Base-by-base conservation (phyloP, 768 basidiomycete genomes). In the Lentinula guzmanii region DNA sequence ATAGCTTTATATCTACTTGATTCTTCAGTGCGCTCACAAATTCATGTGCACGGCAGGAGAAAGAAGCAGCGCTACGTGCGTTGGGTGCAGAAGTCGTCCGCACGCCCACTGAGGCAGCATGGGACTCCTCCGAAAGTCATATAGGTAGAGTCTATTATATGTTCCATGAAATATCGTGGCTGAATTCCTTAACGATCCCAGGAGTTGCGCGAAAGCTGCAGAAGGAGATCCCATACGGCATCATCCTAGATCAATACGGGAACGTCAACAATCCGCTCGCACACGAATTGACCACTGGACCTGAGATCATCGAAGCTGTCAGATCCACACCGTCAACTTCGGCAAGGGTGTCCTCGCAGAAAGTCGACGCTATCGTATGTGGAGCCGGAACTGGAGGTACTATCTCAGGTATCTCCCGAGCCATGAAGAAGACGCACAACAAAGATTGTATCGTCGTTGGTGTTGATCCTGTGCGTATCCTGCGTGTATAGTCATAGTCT, bases 371-470 rank as follows among this genome's bases (percentile, higher is more conserved):
- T 1, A 76, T 98, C 54, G 73, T 97, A 21, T 92, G 87, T 7
- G 87, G 92, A 2, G 92, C 95, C 9, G 97, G 97, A 13, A 99
- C 97, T 1, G 96, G 97, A 13, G 96, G 96, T 10, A 98, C 96
- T 0, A 76, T 99, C 63, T 92, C 91, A n/a, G 96, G 96, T 1
- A 71, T 91, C 52, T 87, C 91, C 16, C 81, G 87, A 15, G 89
- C 89, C 3, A 76, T 96, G 66, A 91, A 90, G 79, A 89, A 86
- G 71, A 77, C 74, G 9, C 90, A 93, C 69, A 95, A 95, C 67
- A 74, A 82, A 31, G 77, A 84, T 3, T 87, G 86, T 66, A 73
- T 86, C 16, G 81, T 97, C 16, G 82, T 99, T n/a, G 95, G 86
- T 5, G 81, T 94, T 43, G 97, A 99, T 75, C 97, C 97, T 18